Evolutionary conservation across 2,329 filamentous ascomycete genomes (phyloP).

Genomic region (Nothomitra cinnamomea): DNA sequence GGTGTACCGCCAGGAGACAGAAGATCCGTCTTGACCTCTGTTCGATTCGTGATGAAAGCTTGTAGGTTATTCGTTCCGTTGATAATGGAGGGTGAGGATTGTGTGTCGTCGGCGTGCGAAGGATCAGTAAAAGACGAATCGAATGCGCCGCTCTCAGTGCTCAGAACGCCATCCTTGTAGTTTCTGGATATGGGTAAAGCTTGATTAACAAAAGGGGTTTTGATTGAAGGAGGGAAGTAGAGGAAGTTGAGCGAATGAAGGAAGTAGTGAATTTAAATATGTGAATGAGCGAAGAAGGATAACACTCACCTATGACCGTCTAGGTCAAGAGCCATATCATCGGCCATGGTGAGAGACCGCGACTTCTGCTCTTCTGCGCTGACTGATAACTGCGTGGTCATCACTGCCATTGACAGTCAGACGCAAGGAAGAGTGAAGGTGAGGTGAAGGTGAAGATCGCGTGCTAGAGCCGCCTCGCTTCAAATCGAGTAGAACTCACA

Average conservation of each 20-base stretch:
- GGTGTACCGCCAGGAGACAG: background rate
- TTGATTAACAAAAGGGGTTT: constrained; percentile 10
- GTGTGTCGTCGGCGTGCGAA: background rate
- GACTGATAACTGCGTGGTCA: constrained; percentile 16
- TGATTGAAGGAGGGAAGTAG: constrained; percentile 7
- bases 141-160: background rate
- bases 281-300: constrained; percentile 14
- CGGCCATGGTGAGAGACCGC: constrained; percentile 27
- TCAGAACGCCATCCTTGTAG: constrained; percentile 12
- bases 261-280: constrained; percentile 11
- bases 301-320: constrained; percentile 43
- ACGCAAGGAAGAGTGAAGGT: background rate
- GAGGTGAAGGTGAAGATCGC: constrained; percentile 6
- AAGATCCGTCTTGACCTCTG: background rate
- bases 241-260: constrained; percentile 5
- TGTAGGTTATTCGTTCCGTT: background rate
- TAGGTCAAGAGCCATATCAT: constrained; percentile 34
- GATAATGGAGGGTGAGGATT: background rate
- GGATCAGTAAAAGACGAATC: background rate
- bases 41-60: background rate
- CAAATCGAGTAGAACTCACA: constrained; percentile 6
- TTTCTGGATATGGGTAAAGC: constrained; percentile 13
- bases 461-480: constrained; percentile 7
- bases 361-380: constrained; percentile 32
- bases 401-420: constrained; percentile 17